phyloP scores from a whole-genome alignment of 306 rosid genomes.

The Ceratonia siliqua region DNA sequence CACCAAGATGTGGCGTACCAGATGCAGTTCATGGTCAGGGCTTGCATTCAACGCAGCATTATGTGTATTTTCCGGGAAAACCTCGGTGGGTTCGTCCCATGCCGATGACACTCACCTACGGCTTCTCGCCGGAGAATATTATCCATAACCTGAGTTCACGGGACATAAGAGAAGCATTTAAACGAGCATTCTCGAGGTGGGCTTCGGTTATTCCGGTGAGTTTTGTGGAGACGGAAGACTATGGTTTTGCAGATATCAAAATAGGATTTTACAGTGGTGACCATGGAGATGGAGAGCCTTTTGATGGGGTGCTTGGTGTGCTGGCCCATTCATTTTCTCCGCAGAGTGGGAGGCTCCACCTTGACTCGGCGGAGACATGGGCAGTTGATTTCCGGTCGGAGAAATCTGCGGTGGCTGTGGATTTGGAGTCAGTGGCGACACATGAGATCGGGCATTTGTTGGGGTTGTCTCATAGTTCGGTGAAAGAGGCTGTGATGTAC shows the following conservation, averaged over 20 bases:
- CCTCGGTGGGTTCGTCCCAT: slow-evolving; percentile 69
- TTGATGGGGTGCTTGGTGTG: slow-evolving; percentile 80
- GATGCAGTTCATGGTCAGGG: slow-evolving; percentile 21
- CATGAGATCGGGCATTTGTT: slow-evolving; percentile 91
- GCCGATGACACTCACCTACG: slow-evolving; percentile 73
- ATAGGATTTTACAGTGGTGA: slow-evolving; percentile 79
- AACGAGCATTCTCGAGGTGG: slow-evolving; percentile 61
- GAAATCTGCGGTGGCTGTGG: slow-evolving; percentile 64
- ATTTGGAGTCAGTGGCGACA: slow-evolving; percentile 80
- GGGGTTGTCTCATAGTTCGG: slow-evolving; percentile 73
- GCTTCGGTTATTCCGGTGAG: slow-evolving; percentile 69
- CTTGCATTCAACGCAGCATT: slow-evolving; percentile 41
- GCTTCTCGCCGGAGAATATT: slow-evolving; percentile 49
- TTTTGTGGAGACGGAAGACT: slow-evolving; percentile 54
- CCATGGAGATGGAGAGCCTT: slow-evolving; percentile 83
- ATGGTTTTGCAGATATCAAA: slow-evolving; percentile 52
- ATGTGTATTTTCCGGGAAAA: slow-evolving; percentile 62
- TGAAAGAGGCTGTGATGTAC: slow-evolving; percentile 74
- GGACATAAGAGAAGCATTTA: slow-evolving; percentile 47
- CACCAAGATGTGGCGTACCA: slow-evolving; percentile 64
- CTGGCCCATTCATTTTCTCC: slow-evolving; percentile 86
- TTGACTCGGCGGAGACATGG: slow-evolving; percentile 88
- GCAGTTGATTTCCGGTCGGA: slow-evolving; percentile 55
- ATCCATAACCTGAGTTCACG: slow-evolving; percentile 40
- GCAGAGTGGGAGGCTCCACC: slow-evolving; percentile 75